Conservation (phyloP, 345 rosid genomes). For the Brassica napus region Da-Ae NC_063446.1:40854001-40854500, state of each 20-base stretch:
- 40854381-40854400: not conserved
- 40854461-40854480: not conserved
- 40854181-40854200: not conserved
- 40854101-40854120: not conserved
- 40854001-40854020: not conserved
- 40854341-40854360: slow-evolving; percentile 39
- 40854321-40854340: slow-evolving; percentile 56
- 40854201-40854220: not conserved
- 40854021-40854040: not conserved
- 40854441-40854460: not conserved
- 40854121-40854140: not conserved
- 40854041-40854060: not conserved
- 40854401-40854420: not conserved
- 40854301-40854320: slow-evolving; percentile 36
- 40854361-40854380: slow-evolving; percentile 53
- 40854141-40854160: slow-evolving; percentile 10
- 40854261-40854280: slow-evolving; percentile 8
- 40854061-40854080: not conserved
- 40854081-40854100: not conserved
- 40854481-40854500: slow-evolving; percentile 3
- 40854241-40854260: slow-evolving; percentile 4
- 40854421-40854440: slow-evolving; percentile 13
- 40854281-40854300: slow-evolving; percentile 55
- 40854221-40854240: not conserved
- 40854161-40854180: not conserved